A percentile compares a stretch with the other conserved stretches of the same genome.
These are phyloP conservation scores for Neofusicoccum parvum DNA, from an alignment of 2,329 filamentous ascomycete species.

Conservation along the genomic window DNA sequence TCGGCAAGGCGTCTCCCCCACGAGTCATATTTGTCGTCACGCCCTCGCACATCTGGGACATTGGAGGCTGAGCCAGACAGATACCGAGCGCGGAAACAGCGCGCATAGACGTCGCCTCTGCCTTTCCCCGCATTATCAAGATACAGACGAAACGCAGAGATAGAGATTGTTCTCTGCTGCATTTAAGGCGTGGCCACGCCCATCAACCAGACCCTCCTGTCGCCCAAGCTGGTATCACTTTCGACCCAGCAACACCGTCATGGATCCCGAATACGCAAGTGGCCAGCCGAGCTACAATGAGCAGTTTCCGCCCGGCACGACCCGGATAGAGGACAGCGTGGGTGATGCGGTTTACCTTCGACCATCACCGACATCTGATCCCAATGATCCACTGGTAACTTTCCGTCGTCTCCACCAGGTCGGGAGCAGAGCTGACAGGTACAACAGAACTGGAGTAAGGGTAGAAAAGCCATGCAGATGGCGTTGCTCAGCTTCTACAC, in stretches of 20 bases:
- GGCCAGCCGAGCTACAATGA: neutral
- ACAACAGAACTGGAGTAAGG: conserved; percentile 47
- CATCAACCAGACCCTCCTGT: neutral
- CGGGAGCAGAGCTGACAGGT: neutral
- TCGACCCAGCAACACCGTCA: neutral
- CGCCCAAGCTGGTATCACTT: neutral
- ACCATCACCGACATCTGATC: conserved; percentile 27
- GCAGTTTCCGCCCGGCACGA: neutral
- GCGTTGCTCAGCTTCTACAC: conserved; percentile 46
- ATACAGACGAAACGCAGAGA: neutral
- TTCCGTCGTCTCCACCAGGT: conserved; percentile 14
- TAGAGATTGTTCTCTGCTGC: neutral
- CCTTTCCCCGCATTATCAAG: neutral
- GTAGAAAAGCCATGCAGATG: conserved; percentile 47
- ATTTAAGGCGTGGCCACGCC: neutral
- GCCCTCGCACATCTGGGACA: neutral
- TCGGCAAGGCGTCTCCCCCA: neutral
- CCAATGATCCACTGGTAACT: conserved; percentile 42
- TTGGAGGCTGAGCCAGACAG: neutral
- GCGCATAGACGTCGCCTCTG: neutral
- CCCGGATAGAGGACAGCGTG: neutral
- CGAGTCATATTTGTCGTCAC: neutral
- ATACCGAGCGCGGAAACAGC: neutral
- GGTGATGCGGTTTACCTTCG: conserved; percentile 5
- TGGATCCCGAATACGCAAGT: conserved; percentile 6